Evolutionary conservation across 73 alveolate species (phyloP), one percentile per base, ranked within the genome.

Genomic region (Symbiodinium natans): DNA sequence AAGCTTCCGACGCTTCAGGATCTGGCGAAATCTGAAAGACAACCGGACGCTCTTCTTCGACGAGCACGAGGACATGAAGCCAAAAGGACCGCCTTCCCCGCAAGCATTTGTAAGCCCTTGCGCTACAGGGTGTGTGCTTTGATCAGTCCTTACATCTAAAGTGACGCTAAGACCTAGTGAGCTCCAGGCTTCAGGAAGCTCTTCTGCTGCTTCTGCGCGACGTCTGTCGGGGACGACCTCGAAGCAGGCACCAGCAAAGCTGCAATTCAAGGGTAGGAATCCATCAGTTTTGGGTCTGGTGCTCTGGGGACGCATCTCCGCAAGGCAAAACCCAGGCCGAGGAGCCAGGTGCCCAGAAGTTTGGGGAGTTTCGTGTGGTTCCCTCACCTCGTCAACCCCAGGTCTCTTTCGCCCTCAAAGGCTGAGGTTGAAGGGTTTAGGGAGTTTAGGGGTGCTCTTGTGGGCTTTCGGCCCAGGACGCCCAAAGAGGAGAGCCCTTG

Each of bases 51-150:
- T 88, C 73, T 88, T 48, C 48, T 38, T 88, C 52, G 95, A 88
- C 25, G 95, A 88, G 46, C 95, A 88, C n/a, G 95, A 88, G 13
- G 95, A 88, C 33, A 36, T 88, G 95, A 74, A 74, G 86, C 85
- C 80, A 34, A 36, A 31, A 88, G 95, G 95, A 74, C 74, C 25
- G 90, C 33, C 90, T 19, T 46, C 13, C 6, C 59, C 59, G 59
- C 21, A 36, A 9, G 7, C 33, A 29, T 21, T 29, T 21, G 31
- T 21, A 56, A 56, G 75, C 75, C 17, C 75, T 56, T 56, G 75
- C 17, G 40, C n/a, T 13, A 9, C 6, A 6, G 10, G 56, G 15
- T 54, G 8, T 43, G 43, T 31, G 43, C 43, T 6, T 29, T 31
- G 43, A n/a, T n/a, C n/a, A n/a, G n/a, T n/a, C n/a, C n/a, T n/a